These are phyloP conservation scores for Plasmodium reichenowi DNA, from an alignment of 169 alveolate species.

Conservation along the genomic window DNA sequence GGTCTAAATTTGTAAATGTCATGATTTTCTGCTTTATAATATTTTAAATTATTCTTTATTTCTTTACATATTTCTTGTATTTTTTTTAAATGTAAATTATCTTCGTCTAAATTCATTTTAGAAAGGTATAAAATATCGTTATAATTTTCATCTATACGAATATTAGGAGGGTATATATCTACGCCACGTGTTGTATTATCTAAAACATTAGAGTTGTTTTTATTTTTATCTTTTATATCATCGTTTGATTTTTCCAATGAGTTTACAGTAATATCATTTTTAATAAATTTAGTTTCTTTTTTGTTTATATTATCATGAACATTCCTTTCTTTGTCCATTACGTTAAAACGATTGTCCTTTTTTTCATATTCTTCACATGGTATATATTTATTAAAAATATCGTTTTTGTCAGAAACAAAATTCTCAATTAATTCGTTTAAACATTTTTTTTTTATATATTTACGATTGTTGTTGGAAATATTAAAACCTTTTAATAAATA, in stretches of 20 bases:
- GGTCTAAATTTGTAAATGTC: slow-evolving; percentile 63
- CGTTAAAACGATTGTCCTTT: neutral
- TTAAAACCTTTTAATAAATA: slow-evolving; percentile 23
- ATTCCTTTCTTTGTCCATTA: neutral
- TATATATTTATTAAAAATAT: slow-evolving; percentile 13
- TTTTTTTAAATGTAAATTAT: slow-evolving; percentile 52
- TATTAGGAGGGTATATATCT: neutral
- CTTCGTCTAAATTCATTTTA: slow-evolving; percentile 17
- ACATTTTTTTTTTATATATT: slow-evolving; percentile 20
- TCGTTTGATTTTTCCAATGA: neutral
- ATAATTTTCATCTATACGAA: slow-evolving; percentile 15
- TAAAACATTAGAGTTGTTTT: neutral
- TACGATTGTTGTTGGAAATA: neutral
- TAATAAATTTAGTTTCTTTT: neutral
- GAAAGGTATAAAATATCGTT: slow-evolving; percentile 38
- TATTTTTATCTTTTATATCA: neutral
- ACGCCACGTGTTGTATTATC: neutral
- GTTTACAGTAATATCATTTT: neutral
- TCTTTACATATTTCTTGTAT: slow-evolving; percentile 30
- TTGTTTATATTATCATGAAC: neutral
- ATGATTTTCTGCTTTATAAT: slow-evolving; percentile 66
- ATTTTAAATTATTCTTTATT: slow-evolving; percentile 45
- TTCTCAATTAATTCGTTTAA: slow-evolving; percentile 22
- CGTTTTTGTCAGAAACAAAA: slow-evolving; percentile 18
- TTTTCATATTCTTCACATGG: slow-evolving; percentile 23